Evolutionary conservation across 2,329 filamentous ascomycete species (phyloP).

Genomic region (Hymenoscyphus infarciens): DNA sequence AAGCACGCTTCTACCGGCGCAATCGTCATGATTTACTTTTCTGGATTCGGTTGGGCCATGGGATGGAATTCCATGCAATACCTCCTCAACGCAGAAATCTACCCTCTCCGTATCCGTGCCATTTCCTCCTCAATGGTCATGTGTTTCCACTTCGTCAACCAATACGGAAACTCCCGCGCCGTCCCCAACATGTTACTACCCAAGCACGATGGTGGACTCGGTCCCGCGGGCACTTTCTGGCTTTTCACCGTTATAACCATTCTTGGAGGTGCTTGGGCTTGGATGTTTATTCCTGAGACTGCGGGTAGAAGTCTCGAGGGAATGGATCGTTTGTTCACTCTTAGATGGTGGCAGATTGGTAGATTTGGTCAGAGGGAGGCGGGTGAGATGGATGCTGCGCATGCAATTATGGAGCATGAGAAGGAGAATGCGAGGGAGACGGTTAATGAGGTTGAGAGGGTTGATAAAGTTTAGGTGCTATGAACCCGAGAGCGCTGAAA

Average conservation of each 20-base stretch:
- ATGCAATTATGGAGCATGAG: slow-evolving; percentile 36
- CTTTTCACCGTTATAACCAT: slow-evolving; percentile 68
- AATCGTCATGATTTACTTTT: slow-evolving; percentile 70
- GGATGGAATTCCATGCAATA: slow-evolving; percentile 79
- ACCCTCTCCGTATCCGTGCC: slow-evolving; percentile 69
- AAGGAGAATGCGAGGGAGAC: slow-evolving; percentile 41
- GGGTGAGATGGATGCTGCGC: slow-evolving; percentile 42
- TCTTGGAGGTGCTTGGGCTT: slow-evolving; percentile 66
- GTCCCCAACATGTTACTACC: slow-evolving; percentile 70
- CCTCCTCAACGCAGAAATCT: slow-evolving; percentile 73
- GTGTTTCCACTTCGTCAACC: slow-evolving; percentile 75
- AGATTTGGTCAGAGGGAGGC: slow-evolving; percentile 42
- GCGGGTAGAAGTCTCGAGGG: slow-evolving; percentile 62
- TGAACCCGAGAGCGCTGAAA: background rate
- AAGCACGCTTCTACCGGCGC: slow-evolving; percentile 60
- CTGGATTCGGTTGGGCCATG: slow-evolving; percentile 65
- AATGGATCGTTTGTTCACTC: slow-evolving; percentile 68
- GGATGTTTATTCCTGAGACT: slow-evolving; percentile 70
- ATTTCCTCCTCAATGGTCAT: slow-evolving; percentile 69
- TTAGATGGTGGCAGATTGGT: slow-evolving; percentile 75
- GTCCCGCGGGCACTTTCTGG: slow-evolving; percentile 66
- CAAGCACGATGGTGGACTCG: slow-evolving; percentile 44
- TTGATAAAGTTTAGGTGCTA: background rate
- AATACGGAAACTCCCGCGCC: slow-evolving; percentile 73
- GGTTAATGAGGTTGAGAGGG: slow-evolving; percentile 18